phyloP scores from a whole-genome alignment of 495 filamentous ascomycete genomes.

The Aspergillus leporis region DNA sequence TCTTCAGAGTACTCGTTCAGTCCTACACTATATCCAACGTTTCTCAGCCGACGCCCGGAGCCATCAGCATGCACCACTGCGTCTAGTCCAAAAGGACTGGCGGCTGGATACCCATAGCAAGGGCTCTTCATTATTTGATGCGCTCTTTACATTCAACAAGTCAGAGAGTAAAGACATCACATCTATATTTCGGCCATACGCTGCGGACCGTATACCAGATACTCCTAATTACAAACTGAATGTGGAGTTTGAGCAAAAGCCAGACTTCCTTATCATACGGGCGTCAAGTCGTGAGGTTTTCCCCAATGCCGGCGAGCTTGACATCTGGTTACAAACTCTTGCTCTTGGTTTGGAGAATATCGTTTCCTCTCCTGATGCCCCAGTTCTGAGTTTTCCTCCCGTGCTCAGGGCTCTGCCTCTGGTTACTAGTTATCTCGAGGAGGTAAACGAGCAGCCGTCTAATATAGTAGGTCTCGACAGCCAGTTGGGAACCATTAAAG shows the following conservation, averaged over 20 bases:
- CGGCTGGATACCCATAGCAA: conserved; percentile 11
- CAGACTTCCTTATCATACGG: conserved; percentile 24
- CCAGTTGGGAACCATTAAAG: background rate
- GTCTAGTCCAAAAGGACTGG: conserved; percentile 25
- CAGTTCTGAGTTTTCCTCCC: background rate
- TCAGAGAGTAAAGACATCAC: conserved; percentile 13
- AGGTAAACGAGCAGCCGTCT: background rate
- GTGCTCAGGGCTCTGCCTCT: background rate
- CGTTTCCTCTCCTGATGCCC: background rate
- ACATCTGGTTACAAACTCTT: background rate
- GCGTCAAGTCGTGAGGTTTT: conserved; percentile 1
- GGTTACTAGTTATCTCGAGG: background rate
- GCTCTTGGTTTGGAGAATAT: background rate
- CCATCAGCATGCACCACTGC: conserved; percentile 28
- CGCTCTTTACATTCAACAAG: conserved; percentile 70
- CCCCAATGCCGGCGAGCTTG: background rate
- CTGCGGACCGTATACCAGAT: background rate
- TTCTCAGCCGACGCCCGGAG: conserved; percentile 21
- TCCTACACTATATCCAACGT: conserved; percentile 16
- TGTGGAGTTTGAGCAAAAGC: conserved; percentile 59
- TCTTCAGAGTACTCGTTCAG: conserved; percentile 1
- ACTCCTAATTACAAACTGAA: conserved; percentile 61
- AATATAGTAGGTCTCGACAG: background rate
- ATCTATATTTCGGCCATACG: conserved; percentile 7
- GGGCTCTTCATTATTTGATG: conserved; percentile 12